Conservation (phyloP, 2,329 filamentous ascomycete genomes). For the Verticillium zaregamsianum region DNA sequence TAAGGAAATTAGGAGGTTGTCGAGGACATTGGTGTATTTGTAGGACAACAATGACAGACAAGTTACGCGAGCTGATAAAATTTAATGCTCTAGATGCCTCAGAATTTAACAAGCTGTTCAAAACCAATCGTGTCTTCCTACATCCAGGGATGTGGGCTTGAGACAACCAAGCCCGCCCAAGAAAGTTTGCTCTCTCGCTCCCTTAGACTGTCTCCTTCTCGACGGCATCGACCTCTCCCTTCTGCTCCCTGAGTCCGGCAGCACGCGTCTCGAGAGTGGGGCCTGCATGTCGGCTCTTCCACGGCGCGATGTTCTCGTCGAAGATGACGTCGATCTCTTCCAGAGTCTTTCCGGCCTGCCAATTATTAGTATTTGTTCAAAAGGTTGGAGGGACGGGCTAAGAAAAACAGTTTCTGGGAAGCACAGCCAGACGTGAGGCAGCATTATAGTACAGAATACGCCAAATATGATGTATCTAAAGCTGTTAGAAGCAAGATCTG, state of each 20-base stretch:
- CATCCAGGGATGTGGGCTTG: no score
- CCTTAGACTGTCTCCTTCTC: neutral
- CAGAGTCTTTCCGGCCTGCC: neutral
- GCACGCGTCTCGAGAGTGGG: neutral
- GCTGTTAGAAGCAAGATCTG: neutral
- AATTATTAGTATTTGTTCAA: neutral
- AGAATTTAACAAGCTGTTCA: no score
- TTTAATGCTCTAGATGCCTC: no score
- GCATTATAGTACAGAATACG: neutral
- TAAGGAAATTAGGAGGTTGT: no score
- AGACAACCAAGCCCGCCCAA: no score
- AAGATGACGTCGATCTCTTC: conserved; percentile 3
- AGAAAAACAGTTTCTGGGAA: conserved; percentile 1
- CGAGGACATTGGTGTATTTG: no score
- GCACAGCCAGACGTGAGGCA: neutral
- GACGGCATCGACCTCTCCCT: neutral
- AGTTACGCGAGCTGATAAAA: no score
- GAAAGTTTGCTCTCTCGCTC: no score
- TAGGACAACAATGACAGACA: no score
- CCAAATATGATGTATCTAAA: neutral
- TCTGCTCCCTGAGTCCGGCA: neutral
- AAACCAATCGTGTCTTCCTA: no score
- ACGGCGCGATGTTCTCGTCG: conserved; percentile 1
- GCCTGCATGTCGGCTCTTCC: neutral
- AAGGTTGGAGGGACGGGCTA: no score